Conservation (phyloP, 441 rosid genomes). For the Kokia cookei region DNA sequence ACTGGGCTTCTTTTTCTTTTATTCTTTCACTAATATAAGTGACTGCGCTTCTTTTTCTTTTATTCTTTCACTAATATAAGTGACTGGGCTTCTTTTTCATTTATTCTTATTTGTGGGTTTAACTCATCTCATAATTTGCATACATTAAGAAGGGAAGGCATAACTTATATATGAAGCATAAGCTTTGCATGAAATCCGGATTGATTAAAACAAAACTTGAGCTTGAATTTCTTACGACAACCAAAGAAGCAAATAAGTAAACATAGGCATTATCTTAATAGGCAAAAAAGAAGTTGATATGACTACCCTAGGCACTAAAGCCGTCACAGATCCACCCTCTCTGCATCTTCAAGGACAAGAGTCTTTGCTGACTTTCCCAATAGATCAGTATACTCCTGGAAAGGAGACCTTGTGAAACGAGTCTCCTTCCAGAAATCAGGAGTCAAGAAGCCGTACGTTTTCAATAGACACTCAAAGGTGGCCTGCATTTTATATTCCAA, state of each 20-base stretch:
- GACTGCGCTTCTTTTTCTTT: background rate
- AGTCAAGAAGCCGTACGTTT: conserved; percentile 63
- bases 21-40: too few relatives aligned
- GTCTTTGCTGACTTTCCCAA: conserved; percentile 39
- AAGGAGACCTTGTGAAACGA: conserved; percentile 44
- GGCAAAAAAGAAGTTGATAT: background rate
- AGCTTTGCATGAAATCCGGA: background rate
- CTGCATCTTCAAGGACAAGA: conserved; percentile 27
- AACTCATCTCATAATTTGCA: background rate
- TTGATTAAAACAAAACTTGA: background rate
- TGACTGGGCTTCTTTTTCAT: too few relatives aligned
- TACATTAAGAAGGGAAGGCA: background rate
- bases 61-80: too few relatives aligned
- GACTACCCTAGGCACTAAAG: background rate
- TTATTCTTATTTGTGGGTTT: background rate
- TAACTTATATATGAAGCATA: background rate
- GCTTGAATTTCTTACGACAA: conserved; percentile 6
- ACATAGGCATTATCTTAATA: background rate
- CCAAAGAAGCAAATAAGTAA: background rate
- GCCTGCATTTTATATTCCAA: conserved; percentile 30
- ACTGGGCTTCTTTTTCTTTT: too few relatives aligned
- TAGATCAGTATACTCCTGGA: conserved; percentile 53
- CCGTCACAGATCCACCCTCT: conserved; percentile 23
- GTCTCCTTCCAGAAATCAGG: conserved; percentile 70
- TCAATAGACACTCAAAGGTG: conserved; percentile 49